Percentiles rank a stretch among this genome's conserved stretches.
These are phyloP conservation scores for Cystobasidium pallidum DNA, from an alignment of 1,284 basidiomycete genomes.

Conservation along the genomic window DNA sequence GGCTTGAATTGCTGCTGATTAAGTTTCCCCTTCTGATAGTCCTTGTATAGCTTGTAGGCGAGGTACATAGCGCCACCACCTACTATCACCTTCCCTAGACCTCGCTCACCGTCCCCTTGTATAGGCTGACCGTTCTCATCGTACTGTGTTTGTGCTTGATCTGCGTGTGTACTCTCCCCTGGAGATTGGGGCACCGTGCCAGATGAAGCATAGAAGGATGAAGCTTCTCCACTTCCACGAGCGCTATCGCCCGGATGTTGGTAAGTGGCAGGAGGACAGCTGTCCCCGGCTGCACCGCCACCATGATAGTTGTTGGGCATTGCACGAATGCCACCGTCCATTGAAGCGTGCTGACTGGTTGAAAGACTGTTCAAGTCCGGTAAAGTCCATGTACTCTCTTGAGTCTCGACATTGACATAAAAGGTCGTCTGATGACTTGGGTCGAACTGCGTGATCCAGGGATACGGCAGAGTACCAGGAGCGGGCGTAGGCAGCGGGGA, in stretches of 20 bases:
- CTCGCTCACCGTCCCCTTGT: constrained; percentile 31
- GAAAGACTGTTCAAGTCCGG: not conserved
- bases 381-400: constrained; percentile 24
- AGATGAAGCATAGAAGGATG: constrained; percentile 22
- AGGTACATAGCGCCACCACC: constrained; percentile 28
- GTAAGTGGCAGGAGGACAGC: not conserved
- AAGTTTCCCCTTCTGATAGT: constrained; percentile 28
- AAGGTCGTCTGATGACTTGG: constrained; percentile 58
- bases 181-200: not conserved
- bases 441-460: constrained; percentile 54
- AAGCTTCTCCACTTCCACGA: constrained; percentile 4
- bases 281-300: not conserved
- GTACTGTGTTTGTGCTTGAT: constrained; percentile 20
- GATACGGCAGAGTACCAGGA: constrained; percentile 40
- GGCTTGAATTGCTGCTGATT: constrained; percentile 33
- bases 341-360: not conserved
- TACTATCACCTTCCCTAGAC: constrained; percentile 32
- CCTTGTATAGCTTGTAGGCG: constrained; percentile 40
- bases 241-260: not conserved
- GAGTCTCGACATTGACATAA: constrained; percentile 57
- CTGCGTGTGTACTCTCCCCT: not conserved
- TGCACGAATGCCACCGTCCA: not conserved
- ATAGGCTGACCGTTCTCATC: constrained; percentile 29
- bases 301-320: not conserved
- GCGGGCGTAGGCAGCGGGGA: constrained; percentile 21